These are phyloP conservation scores for Eucalyptus erythrocorys DNA, from an alignment of 345 rosid genomes.

Conservation along the genomic window DNA sequence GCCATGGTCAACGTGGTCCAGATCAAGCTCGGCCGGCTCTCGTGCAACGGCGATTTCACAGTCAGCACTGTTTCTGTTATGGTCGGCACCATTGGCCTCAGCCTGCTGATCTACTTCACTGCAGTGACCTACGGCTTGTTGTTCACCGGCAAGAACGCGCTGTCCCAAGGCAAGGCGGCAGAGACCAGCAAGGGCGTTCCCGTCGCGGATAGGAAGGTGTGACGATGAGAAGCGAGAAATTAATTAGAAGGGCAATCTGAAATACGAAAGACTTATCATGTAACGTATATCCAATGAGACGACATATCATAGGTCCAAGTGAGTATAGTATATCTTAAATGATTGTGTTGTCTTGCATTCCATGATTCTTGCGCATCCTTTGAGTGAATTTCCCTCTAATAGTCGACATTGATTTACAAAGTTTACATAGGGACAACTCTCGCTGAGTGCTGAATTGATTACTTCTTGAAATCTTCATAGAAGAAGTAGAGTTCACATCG, in stretches of 20 bases:
- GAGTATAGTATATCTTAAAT: not conserved
- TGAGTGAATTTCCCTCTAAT: not conserved
- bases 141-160: not conserved
- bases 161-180: not conserved
- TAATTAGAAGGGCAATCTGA: not conserved
- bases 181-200: not conserved
- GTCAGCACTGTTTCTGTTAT: not conserved
- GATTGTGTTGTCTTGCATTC: not conserved
- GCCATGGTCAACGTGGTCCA: slow-evolving; percentile 5
- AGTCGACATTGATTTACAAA: not conserved
- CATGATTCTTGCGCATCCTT: not conserved
- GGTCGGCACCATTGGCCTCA: not conserved
- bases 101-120: not conserved
- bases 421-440: not conserved
- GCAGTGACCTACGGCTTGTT: not conserved
- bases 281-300: not conserved
- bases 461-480: not conserved
- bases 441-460: not conserved
- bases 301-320: not conserved
- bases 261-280: not conserved
- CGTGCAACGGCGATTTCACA: not conserved
- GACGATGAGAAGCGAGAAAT: not conserved
- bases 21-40: not conserved
- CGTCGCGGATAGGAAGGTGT: not conserved
- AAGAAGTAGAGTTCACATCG: not conserved